Base-by-base conservation (phyloP, 805 yeast species). In the Kuraishia piskuri region DNA sequence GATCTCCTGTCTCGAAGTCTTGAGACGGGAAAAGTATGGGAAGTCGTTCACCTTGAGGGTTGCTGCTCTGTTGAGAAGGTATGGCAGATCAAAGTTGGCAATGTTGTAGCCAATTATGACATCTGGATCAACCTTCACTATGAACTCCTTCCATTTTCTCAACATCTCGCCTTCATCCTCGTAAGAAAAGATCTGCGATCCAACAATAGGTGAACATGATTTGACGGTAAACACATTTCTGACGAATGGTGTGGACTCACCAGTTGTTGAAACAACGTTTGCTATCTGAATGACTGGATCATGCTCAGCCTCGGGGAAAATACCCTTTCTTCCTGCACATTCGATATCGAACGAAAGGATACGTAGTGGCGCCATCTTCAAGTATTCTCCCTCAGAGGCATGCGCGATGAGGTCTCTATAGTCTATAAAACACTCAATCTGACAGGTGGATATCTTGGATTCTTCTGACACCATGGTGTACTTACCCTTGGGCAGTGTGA, bases 281-380 rank as follows among this genome's bases (percentile, higher is more conserved):
- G 99, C 99, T 57, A 94, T 95, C 69, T 95, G 99, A 64, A 94
- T 94, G 9, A 94, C 96, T 0, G 97, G 87, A 71, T 94, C 99
- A 49, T 82, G 78, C 56, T 87, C 87, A 1, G 99, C 86, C 64
- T 94, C 99, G 1, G 99, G 99, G 67, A 94, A 94, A 12, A 94
- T 79, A 52, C 99, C 99, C 58, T 89, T 87, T 69, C 99, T 82
- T 48, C 99, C 99, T 2, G 99, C 94, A 78, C 99, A 94, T 69
- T 94, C 99, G 56, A 94, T 94, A 76, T 94, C 99, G 67, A 94
- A 92, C 10, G 97, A 90, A 59, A 94, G 73, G 50, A 94, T 84
- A 63, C 99, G 84, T 55, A 94, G 75, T 0, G 99, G 99, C 1
- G 99, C 98, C 72, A 88, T 85, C 59, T 83, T 86, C 37, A 90